These are phyloP conservation scores for Austroboletus novae-zelandiae DNA, from an alignment of 1,284 basidiomycete species.

Conservation along the genomic window DNA sequence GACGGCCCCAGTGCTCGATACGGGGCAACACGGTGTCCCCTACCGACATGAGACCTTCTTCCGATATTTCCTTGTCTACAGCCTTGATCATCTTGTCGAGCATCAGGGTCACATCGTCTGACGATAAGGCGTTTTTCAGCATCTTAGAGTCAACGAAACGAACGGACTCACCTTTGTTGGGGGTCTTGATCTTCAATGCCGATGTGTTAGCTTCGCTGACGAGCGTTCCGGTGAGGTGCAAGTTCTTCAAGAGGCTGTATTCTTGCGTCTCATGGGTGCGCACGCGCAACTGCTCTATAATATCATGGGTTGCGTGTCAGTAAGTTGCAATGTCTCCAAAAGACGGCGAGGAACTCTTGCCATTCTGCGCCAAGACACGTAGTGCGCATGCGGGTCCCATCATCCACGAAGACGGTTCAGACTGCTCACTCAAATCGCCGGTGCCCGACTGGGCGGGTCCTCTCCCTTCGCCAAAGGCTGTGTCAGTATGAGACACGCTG, in stretches of 20 bases:
- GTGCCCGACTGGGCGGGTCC: too few species aligned
- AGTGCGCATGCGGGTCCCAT: conserved; percentile 16
- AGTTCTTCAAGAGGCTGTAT: conserved; percentile 6
- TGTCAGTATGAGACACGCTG: too few species aligned
- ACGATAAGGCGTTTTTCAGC: neutral
- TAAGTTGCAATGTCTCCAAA: too few species aligned
- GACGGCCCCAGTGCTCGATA: conserved; percentile 17
- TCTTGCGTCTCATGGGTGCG: neutral
- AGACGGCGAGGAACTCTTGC: neutral
- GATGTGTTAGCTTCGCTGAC: conserved; percentile 3
- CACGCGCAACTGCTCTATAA: conserved; percentile 3
- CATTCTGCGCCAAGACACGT: conserved; percentile 9
- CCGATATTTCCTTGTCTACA: conserved; percentile 20
- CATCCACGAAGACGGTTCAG: conserved; percentile 8
- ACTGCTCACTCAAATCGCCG: too few species aligned
- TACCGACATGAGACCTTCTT: conserved; percentile 20
- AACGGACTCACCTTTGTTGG: conserved; percentile 2
- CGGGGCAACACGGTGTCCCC: conserved; percentile 17
- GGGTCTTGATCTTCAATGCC: conserved; percentile 7
- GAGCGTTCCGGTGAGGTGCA: conserved; percentile 7
- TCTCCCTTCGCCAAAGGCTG: too few species aligned
- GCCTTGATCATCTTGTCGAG: conserved; percentile 27
- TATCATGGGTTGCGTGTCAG: neutral
- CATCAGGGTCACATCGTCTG: conserved; percentile 20
- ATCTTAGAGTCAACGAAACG: too few species aligned